Percentiles rank a stretch among this genome's conserved stretches.
These are phyloP conservation scores for Margaritispora aquatica DNA, from an alignment of 495 filamentous ascomycete genomes.

Conservation along the genomic window DNA sequence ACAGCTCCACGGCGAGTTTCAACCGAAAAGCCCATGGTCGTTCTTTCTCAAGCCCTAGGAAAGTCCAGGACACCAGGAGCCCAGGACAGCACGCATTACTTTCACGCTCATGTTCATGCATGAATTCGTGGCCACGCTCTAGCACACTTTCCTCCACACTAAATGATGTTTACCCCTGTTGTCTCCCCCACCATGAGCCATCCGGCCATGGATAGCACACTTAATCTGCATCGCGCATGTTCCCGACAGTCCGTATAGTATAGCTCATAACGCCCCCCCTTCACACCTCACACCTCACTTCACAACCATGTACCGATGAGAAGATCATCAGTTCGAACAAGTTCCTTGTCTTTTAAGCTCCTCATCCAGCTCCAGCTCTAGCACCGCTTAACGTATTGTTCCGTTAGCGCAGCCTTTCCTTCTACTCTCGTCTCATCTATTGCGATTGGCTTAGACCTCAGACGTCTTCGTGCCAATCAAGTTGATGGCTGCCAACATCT, in stretches of 20 bases:
- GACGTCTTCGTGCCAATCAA: slow-evolving; percentile 25
- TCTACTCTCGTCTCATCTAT: slow-evolving; percentile 23
- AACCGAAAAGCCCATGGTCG: slow-evolving; percentile 9
- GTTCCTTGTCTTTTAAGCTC: slow-evolving; percentile 20
- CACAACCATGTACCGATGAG: slow-evolving; percentile 19
- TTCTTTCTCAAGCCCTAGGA: neutral
- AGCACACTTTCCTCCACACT: slow-evolving; percentile 22
- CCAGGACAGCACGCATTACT: slow-evolving; percentile 13
- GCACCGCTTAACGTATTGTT: slow-evolving; percentile 22
- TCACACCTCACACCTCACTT: too few relatives aligned
- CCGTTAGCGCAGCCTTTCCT: slow-evolving; percentile 23
- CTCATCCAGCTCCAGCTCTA: slow-evolving; percentile 21
- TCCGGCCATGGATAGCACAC: slow-evolving; percentile 20
- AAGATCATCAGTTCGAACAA: slow-evolving; percentile 23
- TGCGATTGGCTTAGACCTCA: slow-evolving; percentile 21
- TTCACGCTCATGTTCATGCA: slow-evolving; percentile 26
- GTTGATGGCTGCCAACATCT: slow-evolving; percentile 19
- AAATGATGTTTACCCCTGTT: slow-evolving; percentile 16
- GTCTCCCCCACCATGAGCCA: slow-evolving; percentile 20
- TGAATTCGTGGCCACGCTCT: slow-evolving; percentile 26
- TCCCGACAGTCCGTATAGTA: slow-evolving; percentile 22
- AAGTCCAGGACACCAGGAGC: neutral
- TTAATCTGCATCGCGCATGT: slow-evolving; percentile 24
- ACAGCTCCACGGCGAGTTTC: slow-evolving; percentile 20
- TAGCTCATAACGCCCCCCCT: too few relatives aligned